Percentiles rank a stretch among this genome's conserved stretches.
Conservation (phyloP, 2,329 filamentous ascomycete genomes). For the Pseudogymnoascus sp. region DNA sequence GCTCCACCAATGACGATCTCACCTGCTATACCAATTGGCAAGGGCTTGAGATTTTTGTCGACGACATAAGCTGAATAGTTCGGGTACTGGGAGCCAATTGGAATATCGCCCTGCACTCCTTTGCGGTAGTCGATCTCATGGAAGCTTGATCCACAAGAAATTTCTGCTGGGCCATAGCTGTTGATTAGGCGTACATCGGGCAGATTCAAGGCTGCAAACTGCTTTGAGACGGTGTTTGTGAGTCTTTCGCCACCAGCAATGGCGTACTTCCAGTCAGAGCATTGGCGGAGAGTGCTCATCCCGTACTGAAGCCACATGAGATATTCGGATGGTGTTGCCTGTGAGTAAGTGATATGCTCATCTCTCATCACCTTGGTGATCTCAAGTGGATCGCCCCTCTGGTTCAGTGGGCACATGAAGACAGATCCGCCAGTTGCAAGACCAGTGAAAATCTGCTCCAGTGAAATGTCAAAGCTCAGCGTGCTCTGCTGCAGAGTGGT, state of each 20-base stretch:
- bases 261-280: constrained; percentile 18
- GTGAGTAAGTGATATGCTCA: constrained; percentile 18
- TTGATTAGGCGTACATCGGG: constrained; percentile 16
- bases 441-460: constrained; percentile 16
- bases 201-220: constrained; percentile 17
- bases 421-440: constrained; percentile 17
- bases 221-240: constrained; percentile 20
- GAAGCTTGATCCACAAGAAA: constrained; percentile 13
- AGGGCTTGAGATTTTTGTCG: constrained; percentile 29
- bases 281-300: neutral
- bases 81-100: constrained; percentile 12
- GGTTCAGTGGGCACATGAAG: constrained; percentile 12
- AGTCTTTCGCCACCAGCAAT: constrained; percentile 23
- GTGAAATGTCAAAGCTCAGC: constrained; percentile 18
- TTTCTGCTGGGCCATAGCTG: constrained; percentile 20
- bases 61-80: constrained; percentile 31
- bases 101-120: neutral
- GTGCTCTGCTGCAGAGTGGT: constrained; percentile 18
- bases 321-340: constrained; percentile 22
- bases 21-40: constrained; percentile 35
- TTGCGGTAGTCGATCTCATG: constrained; percentile 21
- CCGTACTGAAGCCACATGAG: constrained; percentile 14
- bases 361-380: constrained; percentile 16
- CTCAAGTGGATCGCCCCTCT: constrained; percentile 16
- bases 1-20: constrained; percentile 36